These are phyloP conservation scores for Mrakia blollopis DNA, from an alignment of 768 basidiomycete species.

Conservation along the genomic window DNA sequence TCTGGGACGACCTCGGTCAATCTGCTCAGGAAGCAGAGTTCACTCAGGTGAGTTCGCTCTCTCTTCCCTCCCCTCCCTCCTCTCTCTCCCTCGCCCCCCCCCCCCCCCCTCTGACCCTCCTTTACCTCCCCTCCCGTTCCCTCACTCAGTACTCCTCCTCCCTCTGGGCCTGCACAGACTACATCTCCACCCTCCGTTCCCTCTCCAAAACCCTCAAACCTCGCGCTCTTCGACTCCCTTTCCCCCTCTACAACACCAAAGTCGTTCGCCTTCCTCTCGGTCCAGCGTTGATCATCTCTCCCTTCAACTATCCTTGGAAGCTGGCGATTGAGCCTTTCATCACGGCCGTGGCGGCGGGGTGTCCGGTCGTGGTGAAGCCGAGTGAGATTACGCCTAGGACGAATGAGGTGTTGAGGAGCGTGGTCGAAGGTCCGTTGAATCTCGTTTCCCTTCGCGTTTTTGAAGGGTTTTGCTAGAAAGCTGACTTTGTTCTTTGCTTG, in stretches of 20 bases:
- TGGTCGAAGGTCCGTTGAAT: not conserved
- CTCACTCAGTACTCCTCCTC: not conserved
- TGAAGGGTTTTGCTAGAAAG: not conserved
- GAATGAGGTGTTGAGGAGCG: not conserved
- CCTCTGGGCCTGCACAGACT: conserved; percentile 17
- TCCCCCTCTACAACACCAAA: conserved; percentile 1
- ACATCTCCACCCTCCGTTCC: not conserved
- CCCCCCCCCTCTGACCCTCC: not conserved
- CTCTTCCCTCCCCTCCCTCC: not conserved
- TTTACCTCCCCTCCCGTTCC: not conserved
- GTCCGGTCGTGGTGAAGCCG: conserved; percentile 42
- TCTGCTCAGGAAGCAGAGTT: conserved; percentile 36
- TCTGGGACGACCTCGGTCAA: conserved; percentile 41
- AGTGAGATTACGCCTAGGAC: conserved; percentile 9
- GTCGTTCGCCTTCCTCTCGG: conserved; percentile 17
- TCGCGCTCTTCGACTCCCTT: not conserved
- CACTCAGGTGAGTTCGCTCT: conserved; percentile 37
- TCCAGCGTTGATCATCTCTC: conserved; percentile 39
- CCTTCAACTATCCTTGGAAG: conserved; percentile 40
- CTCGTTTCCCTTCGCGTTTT: not conserved
- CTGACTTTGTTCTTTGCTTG: not conserved
- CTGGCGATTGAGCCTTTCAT: conserved; percentile 40
- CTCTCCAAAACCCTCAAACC: conserved; percentile 9
- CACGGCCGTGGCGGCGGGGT: conserved; percentile 45
- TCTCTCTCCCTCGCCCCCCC: not conserved